phyloP scores from a whole-genome alignment of 2,329 filamentous ascomycete species.

The Hansfordia pulvinata region DNA sequence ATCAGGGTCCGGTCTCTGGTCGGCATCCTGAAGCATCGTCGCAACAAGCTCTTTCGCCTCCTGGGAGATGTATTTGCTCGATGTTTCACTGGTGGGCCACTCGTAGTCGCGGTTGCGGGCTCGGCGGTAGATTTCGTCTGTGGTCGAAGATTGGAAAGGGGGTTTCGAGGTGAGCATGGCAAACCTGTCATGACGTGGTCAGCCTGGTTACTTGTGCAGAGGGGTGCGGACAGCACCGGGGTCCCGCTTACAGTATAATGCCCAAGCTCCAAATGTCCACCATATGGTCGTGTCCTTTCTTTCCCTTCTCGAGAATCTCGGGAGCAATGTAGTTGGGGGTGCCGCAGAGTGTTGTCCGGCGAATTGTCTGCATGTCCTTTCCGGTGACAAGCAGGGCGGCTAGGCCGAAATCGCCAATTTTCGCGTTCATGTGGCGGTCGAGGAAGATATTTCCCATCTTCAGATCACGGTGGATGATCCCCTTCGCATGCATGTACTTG shows the following conservation, averaged over 20 bases:
- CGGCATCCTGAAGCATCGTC: constrained; percentile 61
- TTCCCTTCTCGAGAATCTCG: constrained; percentile 87
- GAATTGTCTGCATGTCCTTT: constrained; percentile 71
- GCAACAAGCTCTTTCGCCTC: constrained; percentile 71
- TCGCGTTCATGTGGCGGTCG: constrained; percentile 90
- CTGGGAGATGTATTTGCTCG: constrained; percentile 56
- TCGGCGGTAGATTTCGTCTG: constrained; percentile 71
- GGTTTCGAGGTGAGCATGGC: constrained; percentile 94
- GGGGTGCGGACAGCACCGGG: not conserved
- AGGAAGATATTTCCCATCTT: constrained; percentile 98
- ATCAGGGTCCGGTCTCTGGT: constrained; percentile 62
- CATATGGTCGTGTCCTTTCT: constrained; percentile 91
- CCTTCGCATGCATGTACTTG: constrained; percentile 93
- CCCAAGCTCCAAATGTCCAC: constrained; percentile 98
- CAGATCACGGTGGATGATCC: constrained; percentile 90
- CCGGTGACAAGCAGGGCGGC: constrained; percentile 85
- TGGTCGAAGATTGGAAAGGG: constrained; percentile 85
- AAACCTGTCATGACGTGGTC: constrained; percentile 44
- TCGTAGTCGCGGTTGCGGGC: constrained; percentile 62
- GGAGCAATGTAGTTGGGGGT: constrained; percentile 98
- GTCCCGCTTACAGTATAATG: constrained; percentile 69
- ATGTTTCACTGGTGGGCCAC: constrained; percentile 57
- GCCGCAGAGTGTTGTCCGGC: constrained; percentile 87
- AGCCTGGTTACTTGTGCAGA: constrained; percentile 2
- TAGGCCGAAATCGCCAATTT: constrained; percentile 93